Evolutionary conservation across 2,329 filamentous ascomycete genomes (phyloP).

Genomic region (Penicillium capsulatum): DNA sequence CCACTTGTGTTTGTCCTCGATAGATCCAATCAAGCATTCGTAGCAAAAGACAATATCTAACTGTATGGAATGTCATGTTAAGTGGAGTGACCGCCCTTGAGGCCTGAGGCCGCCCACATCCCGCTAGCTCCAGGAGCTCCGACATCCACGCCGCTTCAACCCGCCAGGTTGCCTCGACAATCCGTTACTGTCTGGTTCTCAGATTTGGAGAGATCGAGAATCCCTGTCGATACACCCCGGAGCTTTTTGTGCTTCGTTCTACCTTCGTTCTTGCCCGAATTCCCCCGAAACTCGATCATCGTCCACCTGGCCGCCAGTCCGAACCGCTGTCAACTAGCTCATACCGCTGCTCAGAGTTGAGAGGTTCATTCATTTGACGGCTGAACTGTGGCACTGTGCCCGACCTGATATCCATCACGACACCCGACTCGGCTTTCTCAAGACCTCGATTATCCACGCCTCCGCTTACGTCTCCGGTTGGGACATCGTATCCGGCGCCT

Average conservation of each 20-base stretch:
- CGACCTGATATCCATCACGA: background rate
- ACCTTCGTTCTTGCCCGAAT: background rate
- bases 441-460: too few species aligned
- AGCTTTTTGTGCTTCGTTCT: background rate
- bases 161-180: constrained; percentile 6
- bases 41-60: too few species aligned
- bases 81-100: constrained; percentile 17
- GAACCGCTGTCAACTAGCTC: too few species aligned
- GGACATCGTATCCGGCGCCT: too few species aligned
- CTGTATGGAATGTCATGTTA: too few species aligned
- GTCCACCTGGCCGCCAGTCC: constrained; percentile 2
- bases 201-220: background rate
- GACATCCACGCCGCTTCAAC: constrained; percentile 19
- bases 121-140: constrained; percentile 26
- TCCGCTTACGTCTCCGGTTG: too few species aligned
- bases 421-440: background rate
- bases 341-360: too few species aligned
- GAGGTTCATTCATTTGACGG: too few species aligned
- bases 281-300: background rate
- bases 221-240: background rate
- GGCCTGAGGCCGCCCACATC: constrained; percentile 17
- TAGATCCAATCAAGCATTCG: too few species aligned
- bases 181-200: background rate
- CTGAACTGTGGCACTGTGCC: too few species aligned
- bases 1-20: background rate